Conservation (phyloP, 441 rosid genomes). For the Erodium moschatum region DNA sequence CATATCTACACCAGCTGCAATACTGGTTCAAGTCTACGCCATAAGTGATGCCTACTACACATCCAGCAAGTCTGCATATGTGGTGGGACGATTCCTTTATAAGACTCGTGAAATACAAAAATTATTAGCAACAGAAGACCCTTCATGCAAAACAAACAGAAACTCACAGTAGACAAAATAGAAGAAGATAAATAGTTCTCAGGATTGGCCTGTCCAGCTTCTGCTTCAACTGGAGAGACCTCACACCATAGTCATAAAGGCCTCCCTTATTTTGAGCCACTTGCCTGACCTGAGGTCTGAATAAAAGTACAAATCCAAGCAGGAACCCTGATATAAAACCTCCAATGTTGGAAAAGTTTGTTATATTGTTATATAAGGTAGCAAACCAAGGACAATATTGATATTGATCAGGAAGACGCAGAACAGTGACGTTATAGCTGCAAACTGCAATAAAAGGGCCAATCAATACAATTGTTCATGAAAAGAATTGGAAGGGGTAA, state of each 20-base stretch:
- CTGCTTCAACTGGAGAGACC: constrained; percentile 40
- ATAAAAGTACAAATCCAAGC: constrained; percentile 58
- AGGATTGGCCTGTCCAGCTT: constrained; percentile 58
- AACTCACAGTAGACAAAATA: constrained; percentile 57
- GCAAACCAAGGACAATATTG: constrained; percentile 60
- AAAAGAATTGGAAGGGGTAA: background rate
- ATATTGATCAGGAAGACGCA: constrained; percentile 36
- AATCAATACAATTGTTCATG: constrained; percentile 11
- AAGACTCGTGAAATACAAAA: constrained; percentile 12
- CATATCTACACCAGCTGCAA: constrained; percentile 60
- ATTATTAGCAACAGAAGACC: constrained; percentile 9
- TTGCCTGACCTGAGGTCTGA: constrained; percentile 48
- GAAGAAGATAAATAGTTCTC: constrained; percentile 44
- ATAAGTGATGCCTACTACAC: constrained; percentile 34
- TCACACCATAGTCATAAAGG: constrained; percentile 35
- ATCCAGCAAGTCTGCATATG: constrained; percentile 38
- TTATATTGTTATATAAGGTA: constrained; percentile 61
- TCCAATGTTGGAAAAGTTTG: constrained; percentile 70
- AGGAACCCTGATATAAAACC: constrained; percentile 66
- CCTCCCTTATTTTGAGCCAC: constrained; percentile 37
- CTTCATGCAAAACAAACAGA: background rate
- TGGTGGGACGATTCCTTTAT: constrained; percentile 18
- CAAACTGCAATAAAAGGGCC: constrained; percentile 39
- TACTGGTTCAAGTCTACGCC: constrained; percentile 46
- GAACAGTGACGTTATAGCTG: constrained; percentile 43